A percentile compares a stretch with the other conserved stretches of the same genome.
Conservation (phyloP, 495 filamentous ascomycete genomes). For the Penicillium soppii region DNA sequence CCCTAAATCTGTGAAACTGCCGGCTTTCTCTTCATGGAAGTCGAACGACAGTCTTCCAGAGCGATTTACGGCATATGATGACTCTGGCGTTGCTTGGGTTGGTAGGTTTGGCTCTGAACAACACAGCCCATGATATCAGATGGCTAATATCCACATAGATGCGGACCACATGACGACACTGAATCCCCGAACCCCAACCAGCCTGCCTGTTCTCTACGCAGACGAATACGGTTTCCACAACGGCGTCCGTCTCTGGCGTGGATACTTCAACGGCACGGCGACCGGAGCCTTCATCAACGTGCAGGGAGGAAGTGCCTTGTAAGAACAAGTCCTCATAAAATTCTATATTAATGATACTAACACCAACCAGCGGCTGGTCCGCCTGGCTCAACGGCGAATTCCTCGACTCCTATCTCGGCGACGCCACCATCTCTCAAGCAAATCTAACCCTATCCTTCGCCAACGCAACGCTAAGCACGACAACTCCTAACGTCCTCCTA, state of each 20-base stretch:
- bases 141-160: slow-evolving; percentile 40
- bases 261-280: slow-evolving; percentile 59
- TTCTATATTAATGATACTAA: neutral
- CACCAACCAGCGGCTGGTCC: slow-evolving; percentile 43
- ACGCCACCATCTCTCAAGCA: slow-evolving; percentile 34
- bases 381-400: slow-evolving; percentile 56
- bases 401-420: slow-evolving; percentile 56
- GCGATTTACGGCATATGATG: slow-evolving; percentile 57
- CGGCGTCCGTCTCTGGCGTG: slow-evolving; percentile 66
- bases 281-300: slow-evolving; percentile 56
- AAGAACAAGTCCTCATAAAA: slow-evolving; percentile 13
- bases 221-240: slow-evolving; percentile 74
- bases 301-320: slow-evolving; percentile 62
- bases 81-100: slow-evolving; percentile 58
- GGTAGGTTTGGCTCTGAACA: slow-evolving; percentile 22
- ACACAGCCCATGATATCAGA: neutral
- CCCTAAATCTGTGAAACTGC: slow-evolving; percentile 44
- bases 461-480: slow-evolving; percentile 49
- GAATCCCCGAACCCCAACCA: slow-evolving; percentile 59
- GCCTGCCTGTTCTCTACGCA: slow-evolving; percentile 54
- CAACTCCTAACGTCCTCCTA: slow-evolving; percentile 59
- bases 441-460: slow-evolving; percentile 33
- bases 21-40: slow-evolving; percentile 60
- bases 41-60: slow-evolving; percentile 69
- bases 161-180: slow-evolving; percentile 54